Conservation (phyloP, 805 yeast species). For the Starmera amethionina region DNA sequence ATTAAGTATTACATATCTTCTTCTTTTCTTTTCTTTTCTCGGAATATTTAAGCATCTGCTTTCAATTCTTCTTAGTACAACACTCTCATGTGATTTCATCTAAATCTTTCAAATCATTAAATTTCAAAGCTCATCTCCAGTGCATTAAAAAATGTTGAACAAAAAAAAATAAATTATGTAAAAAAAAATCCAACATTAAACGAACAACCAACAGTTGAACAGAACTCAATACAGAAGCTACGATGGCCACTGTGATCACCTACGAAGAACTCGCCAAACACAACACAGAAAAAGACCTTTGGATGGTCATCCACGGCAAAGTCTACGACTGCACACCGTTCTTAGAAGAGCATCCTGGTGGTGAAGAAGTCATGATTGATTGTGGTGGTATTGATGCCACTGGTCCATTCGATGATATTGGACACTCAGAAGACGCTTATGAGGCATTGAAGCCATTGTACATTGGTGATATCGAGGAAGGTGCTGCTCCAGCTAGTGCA, state of each 20-base stretch:
- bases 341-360: constrained; percentile 62
- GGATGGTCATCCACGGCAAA: constrained; percentile 78
- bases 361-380: constrained; percentile 76
- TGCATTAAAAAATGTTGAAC: too few relatives aligned
- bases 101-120: too few relatives aligned
- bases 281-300: constrained; percentile 64
- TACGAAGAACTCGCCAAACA: constrained; percentile 65
- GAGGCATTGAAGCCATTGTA: constrained; percentile 58
- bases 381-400: constrained; percentile 83
- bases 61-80: too few relatives aligned
- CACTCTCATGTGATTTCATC: too few relatives aligned
- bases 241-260: constrained; percentile 43
- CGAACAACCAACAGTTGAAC: constrained; percentile 19
- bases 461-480: constrained; percentile 64
- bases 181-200: constrained; percentile 23
- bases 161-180: constrained; percentile 19
- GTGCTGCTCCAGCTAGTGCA: constrained; percentile 1
- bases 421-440: constrained; percentile 95
- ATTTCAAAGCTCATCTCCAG: too few relatives aligned
- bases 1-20: too few relatives aligned
- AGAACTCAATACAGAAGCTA: constrained; percentile 22
- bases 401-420: constrained; percentile 78
- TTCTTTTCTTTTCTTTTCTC: too few relatives aligned
- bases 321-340: constrained; percentile 73
- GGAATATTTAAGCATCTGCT: too few relatives aligned